Conservation (phyloP, 495 filamentous ascomycete species). For the Friedmanniomyces endolithicus region DNA sequence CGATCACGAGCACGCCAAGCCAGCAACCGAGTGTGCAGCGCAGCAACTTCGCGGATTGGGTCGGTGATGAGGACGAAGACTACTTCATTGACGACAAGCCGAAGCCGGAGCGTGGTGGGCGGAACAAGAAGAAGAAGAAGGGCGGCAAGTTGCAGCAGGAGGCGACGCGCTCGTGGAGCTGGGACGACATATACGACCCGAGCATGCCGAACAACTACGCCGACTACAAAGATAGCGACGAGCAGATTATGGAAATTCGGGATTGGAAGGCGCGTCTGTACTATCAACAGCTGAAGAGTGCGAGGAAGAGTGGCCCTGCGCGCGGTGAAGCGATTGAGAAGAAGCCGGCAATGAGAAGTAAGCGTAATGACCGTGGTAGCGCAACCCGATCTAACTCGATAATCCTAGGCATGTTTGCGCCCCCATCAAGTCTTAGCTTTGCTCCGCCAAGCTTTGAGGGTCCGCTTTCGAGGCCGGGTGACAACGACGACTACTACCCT, state of each 20-base stretch:
- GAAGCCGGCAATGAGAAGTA: constrained; percentile 1
- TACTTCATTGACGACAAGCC: constrained; percentile 50
- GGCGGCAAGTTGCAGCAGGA: constrained; percentile 59
- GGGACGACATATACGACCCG: constrained; percentile 90
- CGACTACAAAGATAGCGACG: constrained; percentile 76
- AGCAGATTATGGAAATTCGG: constrained; percentile 61
- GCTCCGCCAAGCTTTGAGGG: constrained; percentile 18
- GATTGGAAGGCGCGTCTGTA: constrained; percentile 87
- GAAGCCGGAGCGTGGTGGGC: constrained; percentile 52
- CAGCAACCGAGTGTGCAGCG: constrained; percentile 30
- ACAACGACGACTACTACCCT: constrained; percentile 16
- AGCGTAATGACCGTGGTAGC: background rate
- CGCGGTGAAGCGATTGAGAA: background rate
- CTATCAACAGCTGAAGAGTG: constrained; percentile 48
- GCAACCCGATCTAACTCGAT: background rate
- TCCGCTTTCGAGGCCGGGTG: background rate
- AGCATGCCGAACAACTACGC: constrained; percentile 72
- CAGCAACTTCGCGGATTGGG: constrained; percentile 76
- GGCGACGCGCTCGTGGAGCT: constrained; percentile 36
- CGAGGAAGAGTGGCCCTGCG: constrained; percentile 5
- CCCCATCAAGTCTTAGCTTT: constrained; percentile 14
- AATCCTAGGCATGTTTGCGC: constrained; percentile 18
- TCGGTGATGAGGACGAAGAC: constrained; percentile 62
- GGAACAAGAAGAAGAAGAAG: constrained; percentile 78
- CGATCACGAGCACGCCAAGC: constrained; percentile 5